phyloP scores from a whole-genome alignment of 2,329 filamentous ascomycete genomes.

The Zymoseptoria passerinii region DNA sequence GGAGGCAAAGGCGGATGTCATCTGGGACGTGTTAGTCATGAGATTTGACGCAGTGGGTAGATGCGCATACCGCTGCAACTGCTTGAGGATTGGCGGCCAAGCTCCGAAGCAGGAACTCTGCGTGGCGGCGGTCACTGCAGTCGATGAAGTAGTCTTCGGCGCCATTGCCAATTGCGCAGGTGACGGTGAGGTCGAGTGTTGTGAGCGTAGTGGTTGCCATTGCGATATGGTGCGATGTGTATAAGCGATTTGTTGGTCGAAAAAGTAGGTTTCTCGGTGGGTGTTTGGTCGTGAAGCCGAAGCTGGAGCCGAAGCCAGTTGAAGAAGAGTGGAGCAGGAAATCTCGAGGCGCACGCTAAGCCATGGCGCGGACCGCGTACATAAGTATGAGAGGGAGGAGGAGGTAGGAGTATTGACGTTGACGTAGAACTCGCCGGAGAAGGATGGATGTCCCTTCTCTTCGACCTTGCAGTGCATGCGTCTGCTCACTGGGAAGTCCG shows the following conservation, averaged over 20 bases:
- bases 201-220: neutral
- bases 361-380: neutral
- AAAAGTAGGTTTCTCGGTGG: neutral
- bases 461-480: too few relatives aligned
- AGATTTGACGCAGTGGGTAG: too few relatives aligned
- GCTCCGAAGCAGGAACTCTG: neutral
- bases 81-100: neutral
- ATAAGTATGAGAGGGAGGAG: neutral
- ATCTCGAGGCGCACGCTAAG: neutral
- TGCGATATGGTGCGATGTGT: neutral
- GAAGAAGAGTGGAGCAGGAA: neutral
- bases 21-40: neutral
- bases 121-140: neutral
- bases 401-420: neutral
- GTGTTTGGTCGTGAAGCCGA: neutral
- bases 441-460: too few relatives aligned
- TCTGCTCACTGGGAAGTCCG: too few relatives aligned
- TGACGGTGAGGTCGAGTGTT: conserved; percentile 30
- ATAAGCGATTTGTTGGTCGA: neutral
- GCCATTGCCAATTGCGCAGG: conserved; percentile 41
- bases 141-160: conserved; percentile 31
- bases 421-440: too few relatives aligned
- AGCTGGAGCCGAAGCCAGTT: neutral
- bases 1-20: neutral
- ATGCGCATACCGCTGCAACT: neutral